Evolutionary conservation across 345 rosid species (phyloP), one percentile per base, ranked within the genome.

Genomic region (Abelmoschus esculentus): DNA sequence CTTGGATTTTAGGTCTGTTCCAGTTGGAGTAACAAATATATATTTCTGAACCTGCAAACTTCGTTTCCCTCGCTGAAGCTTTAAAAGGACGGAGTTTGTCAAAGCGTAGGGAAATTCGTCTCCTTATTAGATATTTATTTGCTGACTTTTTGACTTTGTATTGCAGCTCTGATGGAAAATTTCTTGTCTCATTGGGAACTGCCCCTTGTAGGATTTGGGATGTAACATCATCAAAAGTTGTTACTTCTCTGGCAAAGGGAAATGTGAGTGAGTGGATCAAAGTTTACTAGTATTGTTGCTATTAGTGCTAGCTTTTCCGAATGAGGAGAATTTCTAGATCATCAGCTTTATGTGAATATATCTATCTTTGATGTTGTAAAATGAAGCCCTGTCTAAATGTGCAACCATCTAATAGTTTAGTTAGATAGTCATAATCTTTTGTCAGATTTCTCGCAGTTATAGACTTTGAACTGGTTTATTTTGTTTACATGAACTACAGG

Each of bases 131-230:
- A 53, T 55, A 67, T 53, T 17, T 66, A 17, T 76, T n/a, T n/a
- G 19, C 75, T 80, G 62, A 77, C 7, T 12, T 75, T 62, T 75
- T 56, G 52, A 65, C 54, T 56, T 67, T 75, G 66, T 57, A 61
- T 73, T 83, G 77, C 91, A 92, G 97, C 79, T 82, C 79, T 67
- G 90, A 86, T 83, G 97, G 95, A 29, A 90, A 92, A 75, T 85
- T 85, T 79, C 92, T 96, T 56, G 90, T 83, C 50, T 89, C 97
- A 42, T 80, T 92, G 85, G 96, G 90, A 66, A 42, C 85, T 72
- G 90, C 87, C 61, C 87, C 84, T 67, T 93, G 92, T 77, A 84
- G 92, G 75, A 90, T 96, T 73, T 92, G 99, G 98, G 97, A 96
- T 61, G 69, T 92, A 26, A 78, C 81, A 67, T 79, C 88, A 69